Evolutionary conservation across 805 yeast species (phyloP), one percentile per base, ranked within the genome.

Genomic region (Zygoascus ofunaensis): DNA sequence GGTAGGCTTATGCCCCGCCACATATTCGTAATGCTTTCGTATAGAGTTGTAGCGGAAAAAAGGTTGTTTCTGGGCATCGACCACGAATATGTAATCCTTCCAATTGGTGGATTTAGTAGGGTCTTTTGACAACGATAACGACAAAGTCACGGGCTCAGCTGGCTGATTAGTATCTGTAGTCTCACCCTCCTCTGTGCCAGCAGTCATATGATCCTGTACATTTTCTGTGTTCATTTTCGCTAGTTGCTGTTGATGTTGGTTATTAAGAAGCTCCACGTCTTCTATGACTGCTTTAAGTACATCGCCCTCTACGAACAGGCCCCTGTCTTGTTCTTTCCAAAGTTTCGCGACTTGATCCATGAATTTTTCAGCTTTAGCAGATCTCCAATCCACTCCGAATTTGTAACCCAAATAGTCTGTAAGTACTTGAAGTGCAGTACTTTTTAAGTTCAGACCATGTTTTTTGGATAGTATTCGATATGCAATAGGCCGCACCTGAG

Each of bases 271-370:
- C 10, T 42, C 42, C 14, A 24, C 57, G 28, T 51, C 56, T 26
- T 71, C 71, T 14, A 89, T 68, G 2, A 90, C 79, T 32, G 73
- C 74, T 1, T 64, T 61, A 14, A 87, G 70, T 2, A 85, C 82
- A 2, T 72, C 76, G 2, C 89, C 87, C 55, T 87, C 95, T 2
- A 90, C 69, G 53, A 90, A 90, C 5, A 87, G 56, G 0, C 96
- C 96, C 37, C 90, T 69, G 45, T 86, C 95, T 56, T 87, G 95
- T 39, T 77, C 83, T 55, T 87, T 87, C 97, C 97, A 90, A 3
- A 75, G 54, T 33, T 73, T 69, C 2, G 94, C 96, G 15, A 90
- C 72, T 5, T 79, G 80, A 56, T 92, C 97, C 20, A 90, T 58
- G 52, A 79, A 74, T 42, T 66, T 60, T 54, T 80, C 83, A 1